A percentile compares a stretch with the other conserved stretches of the same genome.
Conservation (phyloP, 768 basidiomycete genomes). For the Boletus coccyginus region DNA sequence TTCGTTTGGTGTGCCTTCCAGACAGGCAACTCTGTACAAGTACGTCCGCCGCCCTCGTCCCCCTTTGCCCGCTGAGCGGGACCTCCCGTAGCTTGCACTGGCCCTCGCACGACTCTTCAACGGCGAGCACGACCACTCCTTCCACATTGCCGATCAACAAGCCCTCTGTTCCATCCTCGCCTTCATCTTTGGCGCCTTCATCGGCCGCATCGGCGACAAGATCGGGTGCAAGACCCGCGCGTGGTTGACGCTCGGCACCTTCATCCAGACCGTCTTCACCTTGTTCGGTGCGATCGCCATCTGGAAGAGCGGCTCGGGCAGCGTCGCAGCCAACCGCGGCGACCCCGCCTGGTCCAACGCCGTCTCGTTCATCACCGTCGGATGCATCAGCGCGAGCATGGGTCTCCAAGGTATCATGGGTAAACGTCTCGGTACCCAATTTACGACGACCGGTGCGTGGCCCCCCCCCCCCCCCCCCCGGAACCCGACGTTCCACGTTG, state of each 20-base stretch:
- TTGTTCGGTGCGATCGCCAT: conserved; percentile 69
- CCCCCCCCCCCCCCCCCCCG: too few relatives aligned
- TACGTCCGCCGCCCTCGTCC: conserved; percentile 17
- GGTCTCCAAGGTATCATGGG: conserved; percentile 87
- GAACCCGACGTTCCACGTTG: too few relatives aligned
- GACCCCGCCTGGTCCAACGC: conserved; percentile 70
- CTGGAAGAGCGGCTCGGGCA: conserved; percentile 63
- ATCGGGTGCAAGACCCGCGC: conserved; percentile 69
- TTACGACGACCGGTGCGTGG: conserved; percentile 67
- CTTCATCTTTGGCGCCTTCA: conserved; percentile 75
- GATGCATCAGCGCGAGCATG: conserved; percentile 71
- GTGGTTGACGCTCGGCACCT: conserved; percentile 72
- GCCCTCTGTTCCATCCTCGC: conserved; percentile 74
- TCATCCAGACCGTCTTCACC: conserved; percentile 73
- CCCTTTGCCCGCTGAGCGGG: neutral
- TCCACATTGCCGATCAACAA: conserved; percentile 82
- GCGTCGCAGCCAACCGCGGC: conserved; percentile 51
- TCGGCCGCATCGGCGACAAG: conserved; percentile 83
- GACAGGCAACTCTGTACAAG: conserved; percentile 74
- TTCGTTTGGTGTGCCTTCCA: conserved; percentile 88
- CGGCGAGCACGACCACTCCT: conserved; percentile 49
- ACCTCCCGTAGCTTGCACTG: conserved; percentile 57
- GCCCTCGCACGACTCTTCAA: conserved; percentile 81
- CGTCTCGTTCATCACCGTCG: conserved; percentile 66
- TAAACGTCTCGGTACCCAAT: conserved; percentile 77